phyloP scores from a whole-genome alignment of 148 eudicot species.

The Pharnaceum exiguum region DNA sequence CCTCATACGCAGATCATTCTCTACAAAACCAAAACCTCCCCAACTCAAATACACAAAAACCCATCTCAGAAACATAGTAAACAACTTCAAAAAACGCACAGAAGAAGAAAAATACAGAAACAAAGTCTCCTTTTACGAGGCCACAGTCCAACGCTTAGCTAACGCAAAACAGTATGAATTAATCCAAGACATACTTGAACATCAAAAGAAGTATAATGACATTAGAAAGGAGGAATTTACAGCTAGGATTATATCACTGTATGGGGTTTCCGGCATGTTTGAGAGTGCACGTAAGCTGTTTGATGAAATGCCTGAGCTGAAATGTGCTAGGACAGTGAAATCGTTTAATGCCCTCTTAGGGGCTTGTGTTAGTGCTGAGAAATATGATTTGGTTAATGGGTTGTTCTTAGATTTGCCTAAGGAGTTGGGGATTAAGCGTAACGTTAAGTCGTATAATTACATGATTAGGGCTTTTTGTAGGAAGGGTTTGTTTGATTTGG shows the following conservation, averaged over 20 bases:
- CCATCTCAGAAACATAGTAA: slow-evolving; percentile 29
- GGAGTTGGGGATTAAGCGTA: too few relatives aligned
- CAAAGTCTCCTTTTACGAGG: slow-evolving; percentile 26
- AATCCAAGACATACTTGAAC: slow-evolving; percentile 59
- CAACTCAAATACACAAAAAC: slow-evolving; percentile 18
- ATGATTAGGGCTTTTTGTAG: too few relatives aligned
- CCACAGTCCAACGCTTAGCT: slow-evolving; percentile 48
- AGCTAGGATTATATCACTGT: slow-evolving; percentile 36
- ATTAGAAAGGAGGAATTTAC: slow-evolving; percentile 42
- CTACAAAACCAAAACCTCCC: slow-evolving; percentile 9
- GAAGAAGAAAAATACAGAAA: slow-evolving; percentile 25
- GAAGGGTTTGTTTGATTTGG: too few relatives aligned
- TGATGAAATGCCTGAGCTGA: slow-evolving; percentile 91
- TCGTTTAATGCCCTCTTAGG: too few relatives aligned
- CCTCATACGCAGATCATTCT: slow-evolving; percentile 31
- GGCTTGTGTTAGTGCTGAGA: too few relatives aligned
- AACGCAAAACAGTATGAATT: slow-evolving; percentile 28
- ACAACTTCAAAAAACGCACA: slow-evolving; percentile 35
- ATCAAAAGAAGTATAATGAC: slow-evolving; percentile 46
- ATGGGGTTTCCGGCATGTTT: slow-evolving; percentile 60
- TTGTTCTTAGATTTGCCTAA: too few relatives aligned
- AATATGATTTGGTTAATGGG: too few relatives aligned
- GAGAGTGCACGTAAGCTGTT: slow-evolving; percentile 57
- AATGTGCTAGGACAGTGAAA: too few relatives aligned
- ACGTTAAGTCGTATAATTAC: too few relatives aligned